Percentiles rank a stretch among this genome's conserved stretches.
phyloP scores from a whole-genome alignment of 1,284 basidiomycete species.

The Microbotryomycetes sp. region DNA sequence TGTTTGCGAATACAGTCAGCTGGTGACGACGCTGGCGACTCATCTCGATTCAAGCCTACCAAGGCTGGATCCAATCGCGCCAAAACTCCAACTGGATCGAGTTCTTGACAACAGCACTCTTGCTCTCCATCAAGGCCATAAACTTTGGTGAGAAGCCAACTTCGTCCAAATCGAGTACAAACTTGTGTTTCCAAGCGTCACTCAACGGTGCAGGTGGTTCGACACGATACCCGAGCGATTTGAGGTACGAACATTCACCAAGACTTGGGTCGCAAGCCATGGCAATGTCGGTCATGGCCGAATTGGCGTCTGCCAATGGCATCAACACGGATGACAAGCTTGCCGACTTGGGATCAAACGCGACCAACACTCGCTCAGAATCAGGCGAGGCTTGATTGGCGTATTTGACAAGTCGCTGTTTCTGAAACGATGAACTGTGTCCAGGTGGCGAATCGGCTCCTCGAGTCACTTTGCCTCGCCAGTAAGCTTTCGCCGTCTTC shows the following conservation, averaged over 20 bases:
- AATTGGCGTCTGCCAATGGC: constrained; percentile 59
- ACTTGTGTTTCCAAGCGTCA: constrained; percentile 86
- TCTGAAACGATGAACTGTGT: constrained; percentile 74
- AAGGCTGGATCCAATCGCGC: constrained; percentile 49
- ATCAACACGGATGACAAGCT: constrained; percentile 33
- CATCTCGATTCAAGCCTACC: constrained; percentile 27
- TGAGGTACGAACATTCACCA: constrained; percentile 63
- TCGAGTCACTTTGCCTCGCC: constrained; percentile 85
- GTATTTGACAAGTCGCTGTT: constrained; percentile 59
- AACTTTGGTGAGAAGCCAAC: constrained; percentile 91
- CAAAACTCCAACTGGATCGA: constrained; percentile 84
- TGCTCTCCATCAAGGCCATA: constrained; percentile 73
- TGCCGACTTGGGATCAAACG: constrained; percentile 34
- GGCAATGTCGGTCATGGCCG: constrained; percentile 78
- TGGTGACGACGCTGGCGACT: not conserved
- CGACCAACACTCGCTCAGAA: constrained; percentile 56
- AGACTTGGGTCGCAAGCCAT: constrained; percentile 54
- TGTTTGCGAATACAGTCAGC: constrained; percentile 39
- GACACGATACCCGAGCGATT: constrained; percentile 37
- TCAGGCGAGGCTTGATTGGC: constrained; percentile 26
- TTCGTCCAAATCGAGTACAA: constrained; percentile 83
- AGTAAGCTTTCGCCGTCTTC: constrained; percentile 66
- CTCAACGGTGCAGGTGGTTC: constrained; percentile 61
- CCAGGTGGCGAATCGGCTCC: constrained; percentile 82
- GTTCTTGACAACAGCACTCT: constrained; percentile 81